phyloP scores from a whole-genome alignment of 2,329 filamentous ascomycete species.

The Cladosporium cucumerinum region DNA sequence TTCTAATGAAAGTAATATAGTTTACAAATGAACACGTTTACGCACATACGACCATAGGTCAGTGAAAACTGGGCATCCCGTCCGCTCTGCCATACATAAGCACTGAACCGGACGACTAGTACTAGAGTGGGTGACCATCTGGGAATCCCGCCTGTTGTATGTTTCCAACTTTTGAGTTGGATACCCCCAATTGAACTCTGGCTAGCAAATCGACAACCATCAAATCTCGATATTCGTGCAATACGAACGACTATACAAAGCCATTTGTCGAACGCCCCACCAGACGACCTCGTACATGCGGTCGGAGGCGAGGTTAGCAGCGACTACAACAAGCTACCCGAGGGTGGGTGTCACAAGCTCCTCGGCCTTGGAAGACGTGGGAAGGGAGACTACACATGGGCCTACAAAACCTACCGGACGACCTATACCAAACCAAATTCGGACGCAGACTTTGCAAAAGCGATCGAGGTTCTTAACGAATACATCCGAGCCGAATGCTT shows the following conservation, averaged over 20 bases:
- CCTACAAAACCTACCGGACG: slow-evolving; percentile 5
- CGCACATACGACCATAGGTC: too few species aligned
- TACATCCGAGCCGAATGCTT: slow-evolving; percentile 1
- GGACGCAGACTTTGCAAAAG: background rate
- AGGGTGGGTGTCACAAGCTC: background rate
- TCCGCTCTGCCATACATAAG: too few species aligned
- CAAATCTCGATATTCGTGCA: background rate
- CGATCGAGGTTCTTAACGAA: background rate
- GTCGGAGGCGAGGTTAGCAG: slow-evolving; percentile 3
- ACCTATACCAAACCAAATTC: background rate
- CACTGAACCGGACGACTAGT: too few species aligned
- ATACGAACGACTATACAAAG: background rate
- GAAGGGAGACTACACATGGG: slow-evolving; percentile 8
- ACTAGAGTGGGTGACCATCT: too few species aligned
- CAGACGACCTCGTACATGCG: background rate
- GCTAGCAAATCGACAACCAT: background rate
- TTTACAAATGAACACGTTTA: too few species aligned
- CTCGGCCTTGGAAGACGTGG: background rate
- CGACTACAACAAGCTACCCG: background rate
- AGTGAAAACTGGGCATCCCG: too few species aligned
- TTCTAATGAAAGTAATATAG: background rate
- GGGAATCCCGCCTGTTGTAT: too few species aligned
- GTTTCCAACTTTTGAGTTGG: too few species aligned
- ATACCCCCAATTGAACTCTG: background rate
- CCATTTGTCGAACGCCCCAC: background rate